These are phyloP conservation scores for Colletotrichum lini DNA, from an alignment of 2,329 filamentous ascomycete species.

Conservation along the genomic window DNA sequence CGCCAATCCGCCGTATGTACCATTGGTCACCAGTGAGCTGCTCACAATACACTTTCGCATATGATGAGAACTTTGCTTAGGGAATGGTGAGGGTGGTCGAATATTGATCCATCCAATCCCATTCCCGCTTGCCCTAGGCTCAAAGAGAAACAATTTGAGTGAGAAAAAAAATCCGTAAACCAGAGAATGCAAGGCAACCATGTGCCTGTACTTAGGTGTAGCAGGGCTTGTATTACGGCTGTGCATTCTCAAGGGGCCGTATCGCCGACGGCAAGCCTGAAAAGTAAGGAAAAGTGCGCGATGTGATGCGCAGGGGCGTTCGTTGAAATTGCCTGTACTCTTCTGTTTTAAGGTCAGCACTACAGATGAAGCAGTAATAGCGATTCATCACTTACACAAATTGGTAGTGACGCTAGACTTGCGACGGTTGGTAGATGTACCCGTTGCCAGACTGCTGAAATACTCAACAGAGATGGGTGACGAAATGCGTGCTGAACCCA, in stretches of 20 bases:
- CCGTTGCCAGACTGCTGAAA: conserved; percentile 3
- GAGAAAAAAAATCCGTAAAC: not conserved
- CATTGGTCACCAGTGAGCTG: not conserved
- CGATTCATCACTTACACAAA: conserved; percentile 24
- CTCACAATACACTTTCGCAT: not conserved
- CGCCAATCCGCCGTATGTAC: not conserved
- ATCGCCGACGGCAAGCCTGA: not conserved
- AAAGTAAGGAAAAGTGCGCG: conserved; percentile 14
- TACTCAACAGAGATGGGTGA: conserved; percentile 26
- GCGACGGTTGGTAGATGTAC: conserved; percentile 9
- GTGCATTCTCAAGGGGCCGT: not conserved
- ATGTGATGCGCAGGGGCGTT: conserved; percentile 15
- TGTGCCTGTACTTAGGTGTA: conserved; percentile 15
- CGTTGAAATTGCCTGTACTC: conserved; percentile 13
- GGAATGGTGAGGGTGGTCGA: not conserved
- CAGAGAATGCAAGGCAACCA: conserved; percentile 13
- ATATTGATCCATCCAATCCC: too few species aligned
- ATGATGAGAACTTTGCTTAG: not conserved
- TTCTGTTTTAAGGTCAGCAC: conserved; percentile 14
- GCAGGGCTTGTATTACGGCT: conserved; percentile 31
- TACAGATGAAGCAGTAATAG: not conserved
- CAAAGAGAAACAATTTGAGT: conserved; percentile 3
- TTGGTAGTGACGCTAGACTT: conserved; percentile 5
- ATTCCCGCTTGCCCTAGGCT: not conserved
- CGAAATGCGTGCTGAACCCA: not conserved